Conservation (phyloP, 345 rosid species). For the Eucalyptus shirleyi region DNA sequence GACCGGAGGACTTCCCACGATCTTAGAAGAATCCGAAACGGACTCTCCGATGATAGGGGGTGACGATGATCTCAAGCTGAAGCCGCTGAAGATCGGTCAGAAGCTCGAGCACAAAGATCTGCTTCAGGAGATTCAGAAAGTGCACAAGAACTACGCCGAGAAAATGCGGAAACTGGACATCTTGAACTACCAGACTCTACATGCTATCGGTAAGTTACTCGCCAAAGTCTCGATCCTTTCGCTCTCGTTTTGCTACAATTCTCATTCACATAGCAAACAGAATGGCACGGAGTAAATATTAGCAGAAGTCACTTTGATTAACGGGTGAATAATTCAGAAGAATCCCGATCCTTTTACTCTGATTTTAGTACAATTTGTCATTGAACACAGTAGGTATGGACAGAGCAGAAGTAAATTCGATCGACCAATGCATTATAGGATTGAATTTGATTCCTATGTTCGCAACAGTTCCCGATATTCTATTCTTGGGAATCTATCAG, state of each 20-base stretch:
- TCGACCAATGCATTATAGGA: background rate
- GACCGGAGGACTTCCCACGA: slow-evolving; percentile 73
- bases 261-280: background rate
- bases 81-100: slow-evolving; percentile 44
- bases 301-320: background rate
- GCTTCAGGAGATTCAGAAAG: slow-evolving; percentile 41
- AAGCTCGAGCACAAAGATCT: slow-evolving; percentile 35
- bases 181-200: slow-evolving; percentile 62
- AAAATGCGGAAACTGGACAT: slow-evolving; percentile 76
- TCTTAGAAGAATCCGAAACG: slow-evolving; percentile 59
- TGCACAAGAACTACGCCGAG: slow-evolving; percentile 45
- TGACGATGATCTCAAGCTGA: slow-evolving; percentile 13
- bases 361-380: background rate
- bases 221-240: background rate
- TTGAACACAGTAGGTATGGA: background rate
- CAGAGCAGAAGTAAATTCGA: background rate
- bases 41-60: background rate
- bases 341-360: background rate
- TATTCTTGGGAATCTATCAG: background rate
- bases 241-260: background rate
- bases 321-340: background rate
- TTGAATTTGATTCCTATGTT: background rate
- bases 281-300: background rate
- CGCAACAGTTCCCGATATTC: background rate
- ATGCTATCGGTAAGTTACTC: slow-evolving; percentile 43